phyloP scores from a whole-genome alignment of 768 basidiomycete genomes.

The Dendrothele bispora region DNA sequence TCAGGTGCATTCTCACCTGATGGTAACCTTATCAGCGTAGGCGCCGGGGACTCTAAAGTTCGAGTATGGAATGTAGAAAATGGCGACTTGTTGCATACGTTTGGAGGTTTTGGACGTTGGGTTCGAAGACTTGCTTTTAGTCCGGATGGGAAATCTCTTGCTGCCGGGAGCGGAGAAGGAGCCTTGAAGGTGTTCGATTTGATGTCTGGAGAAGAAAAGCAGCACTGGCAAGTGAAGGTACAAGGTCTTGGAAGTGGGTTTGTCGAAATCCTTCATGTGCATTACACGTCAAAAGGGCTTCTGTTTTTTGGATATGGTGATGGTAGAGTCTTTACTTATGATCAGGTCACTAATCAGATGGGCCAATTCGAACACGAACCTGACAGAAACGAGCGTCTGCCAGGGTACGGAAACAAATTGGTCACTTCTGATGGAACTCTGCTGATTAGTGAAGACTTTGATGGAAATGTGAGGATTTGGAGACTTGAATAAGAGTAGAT shows the following conservation, averaged over 20 bases:
- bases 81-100: constrained; percentile 13
- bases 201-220: constrained; percentile 4
- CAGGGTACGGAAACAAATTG: not conserved
- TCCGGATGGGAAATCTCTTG: constrained; percentile 9
- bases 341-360: not conserved
- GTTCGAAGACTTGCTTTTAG: constrained; percentile 11
- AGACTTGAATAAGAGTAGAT: too few relatives aligned
- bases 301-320: not conserved
- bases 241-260: not conserved
- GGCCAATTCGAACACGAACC: not conserved
- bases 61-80: constrained; percentile 17
- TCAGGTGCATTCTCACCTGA: constrained; percentile 19
- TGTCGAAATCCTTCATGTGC: not conserved
- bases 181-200: constrained; percentile 11
- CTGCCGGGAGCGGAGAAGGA: constrained; percentile 7
- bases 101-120: constrained; percentile 11
- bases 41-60: constrained; percentile 12
- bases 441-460: not conserved
- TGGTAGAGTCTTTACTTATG: not conserved
- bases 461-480: not conserved
- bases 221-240: constrained; percentile 12
- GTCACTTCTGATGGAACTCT: not conserved
- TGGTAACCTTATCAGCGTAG: constrained; percentile 16
- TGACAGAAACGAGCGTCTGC: not conserved
- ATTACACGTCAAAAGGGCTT: not conserved